Evolutionary conservation across 1,284 basidiomycete species (phyloP), one percentile per base, ranked within the genome.

Genomic region (Tilletiaria anomala): DNA sequence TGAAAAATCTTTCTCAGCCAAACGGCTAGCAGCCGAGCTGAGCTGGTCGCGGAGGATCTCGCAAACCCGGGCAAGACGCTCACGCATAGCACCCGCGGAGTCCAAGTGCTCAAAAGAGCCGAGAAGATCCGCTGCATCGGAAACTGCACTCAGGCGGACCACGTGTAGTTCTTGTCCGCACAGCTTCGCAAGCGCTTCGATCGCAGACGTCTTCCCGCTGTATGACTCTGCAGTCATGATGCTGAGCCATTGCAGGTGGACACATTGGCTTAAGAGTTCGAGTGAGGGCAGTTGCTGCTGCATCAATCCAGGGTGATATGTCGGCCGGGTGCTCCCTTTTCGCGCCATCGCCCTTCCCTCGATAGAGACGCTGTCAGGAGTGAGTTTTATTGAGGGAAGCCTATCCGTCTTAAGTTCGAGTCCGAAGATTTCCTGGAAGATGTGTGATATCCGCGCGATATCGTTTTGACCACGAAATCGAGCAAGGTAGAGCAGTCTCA

Each of bases 51-150:
- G 10, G n/a, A 29, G 26, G 26, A 8, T 29, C n/a, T 29, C 26
- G 10, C 26, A 29, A 17, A 31, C 12, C 12, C 37, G 26, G 19
- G 14, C 35, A 12, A 39, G 37, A 8, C 14, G 15, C 8, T 23
- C 15, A 6, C 19, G 38, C 16, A 20, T 31, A 20, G 42, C 38
- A 15, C 44, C 39, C 17, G 29, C 49, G 6, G 61, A 57, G 39
- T 68, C 65, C 36, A 58, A 78, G 69, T 97, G 93, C 69, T 99
- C 93, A 60, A 96, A 97, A 53, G 84, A 82, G 36, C 93, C 93
- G 31, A 97, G 71, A 26, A 99, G 80, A 68, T 99, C 93, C 61
- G 80, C 80, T 1, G 88, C 86, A 64, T 99, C 93, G 14, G 85
- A 87, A 5, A 85, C 81, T 36, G 77, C 79, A 65, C 83, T 91